Percentiles rank a stretch among this genome's conserved stretches.
These are phyloP conservation scores for Tricharina praecox DNA, from an alignment of 495 filamentous ascomycete genomes.

Conservation along the genomic window DNA sequence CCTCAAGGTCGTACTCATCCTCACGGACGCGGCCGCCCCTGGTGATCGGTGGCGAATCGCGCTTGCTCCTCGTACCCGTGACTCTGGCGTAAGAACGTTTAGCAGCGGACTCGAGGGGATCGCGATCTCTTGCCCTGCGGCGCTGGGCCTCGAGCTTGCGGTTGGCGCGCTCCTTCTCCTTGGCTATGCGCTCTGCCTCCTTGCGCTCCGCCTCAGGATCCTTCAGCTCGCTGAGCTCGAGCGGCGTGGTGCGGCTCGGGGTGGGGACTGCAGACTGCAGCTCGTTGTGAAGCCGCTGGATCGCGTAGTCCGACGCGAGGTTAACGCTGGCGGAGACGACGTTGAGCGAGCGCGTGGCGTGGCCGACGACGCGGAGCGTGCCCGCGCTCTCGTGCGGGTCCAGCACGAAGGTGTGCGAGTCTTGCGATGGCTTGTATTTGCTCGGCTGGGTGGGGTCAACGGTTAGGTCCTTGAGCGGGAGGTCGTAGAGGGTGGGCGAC, in stretches of 20 bases:
- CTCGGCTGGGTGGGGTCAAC: constrained; percentile 29
- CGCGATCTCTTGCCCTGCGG: constrained; percentile 32
- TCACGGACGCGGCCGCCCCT: constrained; percentile 38
- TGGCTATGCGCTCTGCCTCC: constrained; percentile 45
- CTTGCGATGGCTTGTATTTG: constrained; percentile 41
- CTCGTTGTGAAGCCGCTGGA: constrained; percentile 46
- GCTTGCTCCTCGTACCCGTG: constrained; percentile 35
- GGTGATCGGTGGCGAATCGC: constrained; percentile 38
- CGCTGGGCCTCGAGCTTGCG: constrained; percentile 36
- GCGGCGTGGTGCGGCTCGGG: constrained; percentile 38
- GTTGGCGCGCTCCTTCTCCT: constrained; percentile 36
- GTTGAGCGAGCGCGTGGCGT: constrained; percentile 46
- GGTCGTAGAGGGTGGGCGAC: constrained; percentile 47
- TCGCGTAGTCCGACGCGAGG: constrained; percentile 44
- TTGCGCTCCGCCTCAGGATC: constrained; percentile 50
- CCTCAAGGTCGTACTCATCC: constrained; percentile 51
- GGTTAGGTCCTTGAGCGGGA: constrained; percentile 47
- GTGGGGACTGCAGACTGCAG: constrained; percentile 41
- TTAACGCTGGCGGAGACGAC: constrained; percentile 37
- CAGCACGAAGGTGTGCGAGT: constrained; percentile 54
- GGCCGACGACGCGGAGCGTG: constrained; percentile 47
- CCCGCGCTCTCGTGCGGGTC: constrained; percentile 41
- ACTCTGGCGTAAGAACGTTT: constrained; percentile 29
- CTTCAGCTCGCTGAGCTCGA: constrained; percentile 38
- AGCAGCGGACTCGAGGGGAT: constrained; percentile 23